Percentiles rank a stretch among this genome's conserved stretches.
Conservation (phyloP, 352 stramenopile genomes). For the Plasmopara muralis region DNA sequence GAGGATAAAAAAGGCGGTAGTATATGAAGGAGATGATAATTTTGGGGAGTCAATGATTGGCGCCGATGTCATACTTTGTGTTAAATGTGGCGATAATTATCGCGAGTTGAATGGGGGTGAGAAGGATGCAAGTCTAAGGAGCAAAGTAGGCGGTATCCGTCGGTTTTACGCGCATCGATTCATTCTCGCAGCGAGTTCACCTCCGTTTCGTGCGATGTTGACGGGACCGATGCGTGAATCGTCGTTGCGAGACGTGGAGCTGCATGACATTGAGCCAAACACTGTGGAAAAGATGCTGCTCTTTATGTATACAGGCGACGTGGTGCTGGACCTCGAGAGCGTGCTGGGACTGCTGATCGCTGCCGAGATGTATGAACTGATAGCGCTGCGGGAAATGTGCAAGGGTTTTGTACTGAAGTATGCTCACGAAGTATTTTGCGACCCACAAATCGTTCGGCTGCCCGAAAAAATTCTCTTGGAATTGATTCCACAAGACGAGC, state of each 20-base stretch:
- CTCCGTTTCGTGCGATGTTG: constrained; percentile 78
- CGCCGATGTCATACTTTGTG: constrained; percentile 68
- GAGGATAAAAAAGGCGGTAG: constrained; percentile 48
- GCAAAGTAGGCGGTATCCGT: constrained; percentile 4
- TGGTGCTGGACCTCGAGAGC: constrained; percentile 63
- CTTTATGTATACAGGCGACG: constrained; percentile 83
- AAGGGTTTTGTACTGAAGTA: constrained; percentile 77
- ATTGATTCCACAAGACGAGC: constrained; percentile 72
- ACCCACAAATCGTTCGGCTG: constrained; percentile 63
- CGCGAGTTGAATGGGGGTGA: constrained; percentile 4
- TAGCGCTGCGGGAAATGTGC: constrained; percentile 72
- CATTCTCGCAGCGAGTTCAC: constrained; percentile 78
- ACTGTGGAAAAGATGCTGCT: constrained; percentile 79
- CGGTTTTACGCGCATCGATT: constrained; percentile 72
- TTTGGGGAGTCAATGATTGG: constrained; percentile 63
- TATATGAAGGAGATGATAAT: constrained; percentile 14
- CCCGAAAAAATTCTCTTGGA: constrained; percentile 80
- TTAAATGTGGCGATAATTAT: constrained; percentile 16
- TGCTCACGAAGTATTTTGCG: constrained; percentile 75
- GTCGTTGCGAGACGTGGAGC: constrained; percentile 57
- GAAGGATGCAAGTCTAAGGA: constrained; percentile 4
- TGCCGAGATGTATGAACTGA: constrained; percentile 80
- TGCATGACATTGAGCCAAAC: constrained; percentile 50
- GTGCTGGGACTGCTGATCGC: constrained; percentile 70
- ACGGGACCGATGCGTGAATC: constrained; percentile 76